These are phyloP conservation scores for Solanum aculeatissimum DNA, from an alignment of 305 asterid genomes.

Conservation along the genomic window DNA sequence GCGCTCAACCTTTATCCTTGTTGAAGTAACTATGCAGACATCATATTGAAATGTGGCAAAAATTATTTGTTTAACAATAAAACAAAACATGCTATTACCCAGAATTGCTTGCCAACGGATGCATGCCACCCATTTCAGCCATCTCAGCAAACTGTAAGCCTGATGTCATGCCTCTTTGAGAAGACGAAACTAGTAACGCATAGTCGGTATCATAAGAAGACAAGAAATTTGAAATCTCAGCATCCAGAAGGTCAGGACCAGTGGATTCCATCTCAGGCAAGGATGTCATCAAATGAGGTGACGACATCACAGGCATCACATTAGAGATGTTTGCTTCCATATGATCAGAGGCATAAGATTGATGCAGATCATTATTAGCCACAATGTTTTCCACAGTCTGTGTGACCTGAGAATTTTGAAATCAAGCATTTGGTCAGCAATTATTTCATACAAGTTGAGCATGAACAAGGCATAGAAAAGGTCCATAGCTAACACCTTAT, in stretches of 20 bases:
- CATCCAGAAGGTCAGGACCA: neutral
- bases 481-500: slow-evolving; percentile 12
- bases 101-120: slow-evolving; percentile 1
- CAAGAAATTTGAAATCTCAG: neutral
- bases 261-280: neutral
- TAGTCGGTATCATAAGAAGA: neutral
- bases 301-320: neutral
- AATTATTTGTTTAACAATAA: neutral
- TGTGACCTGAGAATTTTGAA: slow-evolving; percentile 14
- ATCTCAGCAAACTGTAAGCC: neutral
- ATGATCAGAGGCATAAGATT: neutral
- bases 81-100: neutral
- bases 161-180: slow-evolving; percentile 4
- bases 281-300: neutral
- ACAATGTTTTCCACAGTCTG: neutral
- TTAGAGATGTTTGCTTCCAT: neutral
- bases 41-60: neutral
- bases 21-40: neutral
- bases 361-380: neutral
- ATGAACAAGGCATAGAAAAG: neutral
- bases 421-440: neutral
- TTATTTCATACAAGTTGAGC: neutral
- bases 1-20: neutral
- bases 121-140: neutral
- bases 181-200: slow-evolving; percentile 13